Base-by-base conservation (phyloP, 1,284 basidiomycete species). In the Pseudozyma sp. region DNA sequence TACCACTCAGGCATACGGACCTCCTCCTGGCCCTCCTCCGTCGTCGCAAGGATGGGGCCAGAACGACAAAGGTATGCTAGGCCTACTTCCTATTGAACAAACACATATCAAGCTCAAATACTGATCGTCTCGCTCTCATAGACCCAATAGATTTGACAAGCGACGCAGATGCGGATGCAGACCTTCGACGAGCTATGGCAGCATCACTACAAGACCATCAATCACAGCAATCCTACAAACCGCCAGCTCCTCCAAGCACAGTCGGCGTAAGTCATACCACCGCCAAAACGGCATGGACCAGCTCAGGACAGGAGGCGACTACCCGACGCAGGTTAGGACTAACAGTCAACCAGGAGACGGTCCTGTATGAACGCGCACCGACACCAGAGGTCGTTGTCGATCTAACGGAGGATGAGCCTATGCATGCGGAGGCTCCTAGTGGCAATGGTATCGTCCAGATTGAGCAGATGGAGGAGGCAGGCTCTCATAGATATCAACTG, bases 131-230 rank as follows among this genome's bases (percentile, higher is more conserved):
- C 34, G 19, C 47, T 1, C 34, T 16, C 31, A 21, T 38, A 61
- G 64, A 72, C 43, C 54, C 70, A 21, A 68, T 76, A 54, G 73
- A 76, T 35, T 59, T 76, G 19, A 76, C 69, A 10, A 61, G 59
- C 19, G 73, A 72, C n/a, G 48, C 52, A 13, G 69, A 72, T 34
- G 44, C 58, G 11, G 73, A 76, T 40, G 69, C 71, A 19, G 73
- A 76, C 42, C 61, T 76, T 25, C 36, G 59, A 45, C 48, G 54
- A 47, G 73, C 73, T 18, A 72, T 76, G 73, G 69, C 52, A 6
- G 69, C 69, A 6, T 76, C 73, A 4, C 38, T 76, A 9, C 64
- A 67, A 44, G 73, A 76, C 10, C 63, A 65, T 11, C 69, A 65
- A 49, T 51, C 60, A 18, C 68, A 64, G 19, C 59, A 59, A 39